A percentile compares a stretch with the other conserved stretches of the same genome.
Conservation (phyloP, 768 basidiomycete genomes). For the Lyophyllum semitale region DNA sequence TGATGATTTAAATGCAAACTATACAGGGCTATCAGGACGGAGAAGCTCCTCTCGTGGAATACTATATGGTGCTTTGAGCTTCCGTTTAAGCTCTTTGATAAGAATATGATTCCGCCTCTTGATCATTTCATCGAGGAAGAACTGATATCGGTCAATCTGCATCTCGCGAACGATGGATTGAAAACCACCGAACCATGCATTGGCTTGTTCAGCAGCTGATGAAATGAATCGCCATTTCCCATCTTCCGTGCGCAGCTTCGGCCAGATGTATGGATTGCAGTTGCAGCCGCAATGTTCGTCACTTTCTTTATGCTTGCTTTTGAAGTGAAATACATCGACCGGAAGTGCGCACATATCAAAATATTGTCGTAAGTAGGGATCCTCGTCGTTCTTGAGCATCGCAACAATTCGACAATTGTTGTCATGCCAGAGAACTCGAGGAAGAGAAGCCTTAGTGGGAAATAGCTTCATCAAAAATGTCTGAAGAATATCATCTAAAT, state of each 20-base stretch:
- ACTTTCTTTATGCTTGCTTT: conserved; percentile 25
- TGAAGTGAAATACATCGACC: conserved; percentile 20
- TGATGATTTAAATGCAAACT: background rate
- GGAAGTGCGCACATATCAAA: conserved; percentile 25
- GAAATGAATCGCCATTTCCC: conserved; percentile 30
- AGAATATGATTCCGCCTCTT: conserved; percentile 18
- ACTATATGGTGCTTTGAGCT: background rate
- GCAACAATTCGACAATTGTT: background rate
- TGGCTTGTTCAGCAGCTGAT: conserved; percentile 35
- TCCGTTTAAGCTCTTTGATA: conserved; percentile 6
- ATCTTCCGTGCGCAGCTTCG: conserved; percentile 16
- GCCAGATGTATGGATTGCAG: conserved; percentile 26
- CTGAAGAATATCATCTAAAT: background rate
- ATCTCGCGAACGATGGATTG: conserved; percentile 32
- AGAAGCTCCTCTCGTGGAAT: too few species aligned
- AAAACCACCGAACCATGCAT: conserved; percentile 35
- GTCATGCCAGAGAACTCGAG: background rate
- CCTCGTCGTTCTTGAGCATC: background rate
- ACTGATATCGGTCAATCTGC: conserved; percentile 26
- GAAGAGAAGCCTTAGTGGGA: conserved; percentile 7
- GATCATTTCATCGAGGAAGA: conserved; percentile 41
- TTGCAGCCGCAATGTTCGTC: conserved; percentile 22
- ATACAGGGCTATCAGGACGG: background rate
- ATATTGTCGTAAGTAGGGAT: conserved; percentile 9
- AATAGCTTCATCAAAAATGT: background rate